These are phyloP conservation scores for Solanum piurae DNA, from an alignment of 257 asterid genomes.

Conservation along the genomic window DNA sequence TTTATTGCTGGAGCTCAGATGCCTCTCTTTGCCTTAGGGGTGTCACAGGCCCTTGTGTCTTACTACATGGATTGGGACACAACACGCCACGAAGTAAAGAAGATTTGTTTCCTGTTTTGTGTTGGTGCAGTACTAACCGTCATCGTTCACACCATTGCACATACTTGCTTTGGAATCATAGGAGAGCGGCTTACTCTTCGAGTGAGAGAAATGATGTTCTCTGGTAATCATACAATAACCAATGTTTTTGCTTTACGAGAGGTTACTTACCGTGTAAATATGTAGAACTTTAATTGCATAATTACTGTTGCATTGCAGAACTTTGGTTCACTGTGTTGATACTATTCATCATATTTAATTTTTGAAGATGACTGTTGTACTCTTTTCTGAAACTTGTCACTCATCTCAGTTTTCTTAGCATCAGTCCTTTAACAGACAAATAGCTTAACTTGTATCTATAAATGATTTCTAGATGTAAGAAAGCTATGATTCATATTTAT, in stretches of 20 bases:
- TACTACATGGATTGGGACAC: conserved; percentile 98
- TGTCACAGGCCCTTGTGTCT: conserved; percentile 91
- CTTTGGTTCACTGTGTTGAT: neutral
- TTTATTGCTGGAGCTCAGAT: conserved; percentile 88
- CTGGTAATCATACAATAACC: conserved; percentile 33
- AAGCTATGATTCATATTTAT: neutral
- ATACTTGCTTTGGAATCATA: conserved; percentile 81
- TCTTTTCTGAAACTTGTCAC: neutral
- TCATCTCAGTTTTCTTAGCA: neutral
- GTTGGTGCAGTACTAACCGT: conserved; percentile 80
- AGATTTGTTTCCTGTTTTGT: conserved; percentile 69
- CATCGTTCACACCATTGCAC: conserved; percentile 64
- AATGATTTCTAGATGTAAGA: neutral
- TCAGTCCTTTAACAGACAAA: neutral
- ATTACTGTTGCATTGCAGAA: neutral
- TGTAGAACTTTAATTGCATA: neutral
- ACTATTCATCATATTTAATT: neutral
- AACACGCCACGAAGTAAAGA: conserved; percentile 70
- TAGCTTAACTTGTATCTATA: neutral
- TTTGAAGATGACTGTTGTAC: neutral
- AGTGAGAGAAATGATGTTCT: conserved; percentile 80
- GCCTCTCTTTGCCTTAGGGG: conserved; percentile 95
- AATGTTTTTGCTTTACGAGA: neutral
- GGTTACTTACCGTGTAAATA: neutral
- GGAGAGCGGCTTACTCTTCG: conserved; percentile 92